Evolutionary conservation across 352 stramenopile species (phyloP), one percentile per base, ranked within the genome.

Genomic region (Globisporangium heterothallicum): DNA sequence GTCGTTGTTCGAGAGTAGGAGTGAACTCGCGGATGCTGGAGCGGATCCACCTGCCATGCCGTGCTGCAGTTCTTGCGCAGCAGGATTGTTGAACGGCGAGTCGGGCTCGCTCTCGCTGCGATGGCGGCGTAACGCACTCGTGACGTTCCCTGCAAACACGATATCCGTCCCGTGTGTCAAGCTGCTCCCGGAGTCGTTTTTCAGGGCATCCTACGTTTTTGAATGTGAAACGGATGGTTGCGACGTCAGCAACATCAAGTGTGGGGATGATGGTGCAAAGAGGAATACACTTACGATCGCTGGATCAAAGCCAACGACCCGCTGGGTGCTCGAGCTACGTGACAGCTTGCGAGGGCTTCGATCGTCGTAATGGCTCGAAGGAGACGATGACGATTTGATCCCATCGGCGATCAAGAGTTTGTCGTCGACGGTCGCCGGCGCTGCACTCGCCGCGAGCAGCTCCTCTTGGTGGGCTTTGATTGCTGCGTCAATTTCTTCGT

Each of bases 91-190:
- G 24, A 42, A 36, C 19, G 27, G 35, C n/a, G 36, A 38, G 18
- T 76, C 61, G 1, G 58, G 44, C 55, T 88, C 74, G 16, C 66
- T 75, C 58, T 91, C 79, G 41, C 68, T 83, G 27, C 82, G 67
- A 48, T 87, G 80, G 5, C 81, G 70, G 12, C 85, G 74, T 46
- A 95, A 54, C 3, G 85, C 76, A 19, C 81, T 92, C 2, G 84
- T 91, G n/a, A 94, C 75, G 58, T 94, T 95, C 38, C 86, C 86
- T 2, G 86, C 85, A 64, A 96, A 92, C 2, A 94, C 83, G 27
- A 95, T 87, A 44, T 88, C 74, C 1, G 80, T 89, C 32, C 86
- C 86, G 58, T 96, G 86, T 4, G 86, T 96, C n/a, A 96, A 62
- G 10, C 75, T 81, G 44, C 83, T 94, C 18, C 78, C 77, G 0